These are phyloP conservation scores for Ophiostoma ulmi DNA, from an alignment of 2,329 filamentous ascomycete species.

Conservation along the genomic window DNA sequence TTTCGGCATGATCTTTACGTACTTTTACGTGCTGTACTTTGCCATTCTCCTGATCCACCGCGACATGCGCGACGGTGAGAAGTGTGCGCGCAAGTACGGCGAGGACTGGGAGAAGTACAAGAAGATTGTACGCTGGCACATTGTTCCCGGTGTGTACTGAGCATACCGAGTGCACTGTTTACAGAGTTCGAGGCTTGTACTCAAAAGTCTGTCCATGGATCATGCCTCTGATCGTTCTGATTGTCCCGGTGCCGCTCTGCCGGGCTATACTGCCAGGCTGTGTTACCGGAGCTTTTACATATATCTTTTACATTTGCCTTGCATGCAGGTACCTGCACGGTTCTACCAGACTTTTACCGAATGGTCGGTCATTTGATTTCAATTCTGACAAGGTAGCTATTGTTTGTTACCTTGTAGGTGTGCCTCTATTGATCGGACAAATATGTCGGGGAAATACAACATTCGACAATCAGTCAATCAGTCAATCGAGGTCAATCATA, in stretches of 20 bases:
- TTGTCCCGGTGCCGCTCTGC: constrained; percentile 2
- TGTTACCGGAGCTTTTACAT: not conserved
- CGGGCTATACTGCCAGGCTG: not conserved
- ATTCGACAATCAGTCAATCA: not conserved
- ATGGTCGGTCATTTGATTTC: not conserved
- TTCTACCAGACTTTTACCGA: not conserved
- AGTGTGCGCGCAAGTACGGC: constrained; percentile 87
- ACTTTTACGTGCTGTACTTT: constrained; percentile 94
- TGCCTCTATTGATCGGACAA: constrained; percentile 6
- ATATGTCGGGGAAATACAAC: not conserved
- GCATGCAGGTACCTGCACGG: not conserved
- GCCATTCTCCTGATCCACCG: constrained; percentile 79
- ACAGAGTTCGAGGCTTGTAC: not conserved
- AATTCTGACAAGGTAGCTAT: not conserved
- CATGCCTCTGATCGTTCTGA: not conserved
- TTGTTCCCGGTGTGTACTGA: constrained; percentile 80
- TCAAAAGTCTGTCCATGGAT: not conserved
- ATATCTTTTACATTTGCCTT: not conserved
- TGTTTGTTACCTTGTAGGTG: not conserved
- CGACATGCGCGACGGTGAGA: constrained; percentile 81
- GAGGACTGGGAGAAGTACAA: constrained; percentile 89
- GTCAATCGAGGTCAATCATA: not conserved
- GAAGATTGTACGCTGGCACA: constrained; percentile 71
- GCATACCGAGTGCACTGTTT: not conserved
- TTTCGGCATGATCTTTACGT: constrained; percentile 83